Conservation (phyloP, 176 grass and related monocot genomes). For the Oryza coarctata region DNA sequence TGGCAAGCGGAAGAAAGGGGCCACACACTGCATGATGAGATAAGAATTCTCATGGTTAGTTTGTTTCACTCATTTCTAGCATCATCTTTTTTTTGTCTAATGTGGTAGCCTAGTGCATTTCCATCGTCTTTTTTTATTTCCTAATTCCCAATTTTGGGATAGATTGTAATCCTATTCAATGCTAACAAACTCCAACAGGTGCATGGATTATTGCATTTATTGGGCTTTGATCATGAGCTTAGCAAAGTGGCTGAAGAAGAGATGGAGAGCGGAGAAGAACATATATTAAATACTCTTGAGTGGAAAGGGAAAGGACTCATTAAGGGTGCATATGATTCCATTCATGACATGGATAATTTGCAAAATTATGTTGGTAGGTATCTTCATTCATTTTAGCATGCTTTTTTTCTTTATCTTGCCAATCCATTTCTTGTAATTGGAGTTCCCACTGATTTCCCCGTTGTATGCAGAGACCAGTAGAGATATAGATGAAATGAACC, state of each 20-base stretch:
- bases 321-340: constrained; percentile 56
- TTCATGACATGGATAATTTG: constrained; percentile 32
- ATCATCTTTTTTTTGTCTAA: neutral
- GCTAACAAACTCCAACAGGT: constrained; percentile 54
- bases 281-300: constrained; percentile 68
- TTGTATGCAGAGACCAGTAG: constrained; percentile 45
- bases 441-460: constrained; percentile 10
- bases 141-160: neutral
- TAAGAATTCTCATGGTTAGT: constrained; percentile 85
- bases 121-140: neutral
- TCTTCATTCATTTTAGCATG: neutral
- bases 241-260: constrained; percentile 75
- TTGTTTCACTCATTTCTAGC: neutral
- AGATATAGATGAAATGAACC: constrained; percentile 47
- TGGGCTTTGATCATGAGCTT: constrained; percentile 98
- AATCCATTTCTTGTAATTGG: constrained; percentile 12
- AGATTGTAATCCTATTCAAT: neutral
- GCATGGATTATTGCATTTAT: constrained; percentile 91
- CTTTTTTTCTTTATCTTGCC: neutral
- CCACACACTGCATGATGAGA: constrained; percentile 78
- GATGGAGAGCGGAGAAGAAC: constrained; percentile 83
- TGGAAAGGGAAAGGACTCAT: constrained; percentile 95
- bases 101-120: neutral
- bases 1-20: constrained; percentile 83
- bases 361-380: constrained; percentile 43